Evolutionary conservation across 2,329 filamentous ascomycete genomes (phyloP), one percentile per base, ranked within the genome.

Genomic region (Ceratocystis smalleyi): DNA sequence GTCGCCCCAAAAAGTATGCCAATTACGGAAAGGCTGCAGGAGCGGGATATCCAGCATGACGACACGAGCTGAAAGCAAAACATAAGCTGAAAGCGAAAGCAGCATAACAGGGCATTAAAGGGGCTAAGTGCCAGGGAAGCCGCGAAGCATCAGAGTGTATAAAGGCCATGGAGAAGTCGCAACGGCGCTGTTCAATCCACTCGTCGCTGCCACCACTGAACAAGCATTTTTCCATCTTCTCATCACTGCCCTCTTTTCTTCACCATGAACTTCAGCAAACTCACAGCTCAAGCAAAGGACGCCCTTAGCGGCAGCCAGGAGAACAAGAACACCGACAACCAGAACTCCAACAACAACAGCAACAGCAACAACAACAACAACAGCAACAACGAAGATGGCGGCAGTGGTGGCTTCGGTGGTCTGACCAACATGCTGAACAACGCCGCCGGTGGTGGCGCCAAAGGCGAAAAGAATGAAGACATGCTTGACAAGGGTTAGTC

Each of bases 401-500:
- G 75, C 68, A 72, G 74, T 69, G 75, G 74, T 68, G 71, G 73
- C 68, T 73, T 74, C 45, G 77, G 81, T 67, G 83, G 84, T 67
- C 73, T 91, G 68, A 80, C 83, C 72, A 81, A 86, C 75, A 89
- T 88, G 77, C 62, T 91, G 66, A 89, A 92, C 77, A 72, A 75
- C 65, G 78, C 84, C 68, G 86, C 86, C 22, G 89, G 89, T 43
- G 89, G 89, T 63, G 89, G 89, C 45, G 75, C 75, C 43, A 77
- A 88, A 74, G 84, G 85, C 72, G 89, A 92, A 81, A 85, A 89
- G 81, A 87, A 91, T 69, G 88, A 94, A 74, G 88, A 92, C 71
- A 76, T 74, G n/a, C 81, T 94, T 62, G 89, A 94, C 77, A 94
- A 94, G 77, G 85, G 88, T 89, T 67, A 27, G 67, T 67, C 15